A percentile compares a stretch with the other conserved stretches of the same genome.
These are phyloP conservation scores for Orobanche coerulescens DNA, from an alignment of 257 asterid genomes.

Conservation along the genomic window DNA sequence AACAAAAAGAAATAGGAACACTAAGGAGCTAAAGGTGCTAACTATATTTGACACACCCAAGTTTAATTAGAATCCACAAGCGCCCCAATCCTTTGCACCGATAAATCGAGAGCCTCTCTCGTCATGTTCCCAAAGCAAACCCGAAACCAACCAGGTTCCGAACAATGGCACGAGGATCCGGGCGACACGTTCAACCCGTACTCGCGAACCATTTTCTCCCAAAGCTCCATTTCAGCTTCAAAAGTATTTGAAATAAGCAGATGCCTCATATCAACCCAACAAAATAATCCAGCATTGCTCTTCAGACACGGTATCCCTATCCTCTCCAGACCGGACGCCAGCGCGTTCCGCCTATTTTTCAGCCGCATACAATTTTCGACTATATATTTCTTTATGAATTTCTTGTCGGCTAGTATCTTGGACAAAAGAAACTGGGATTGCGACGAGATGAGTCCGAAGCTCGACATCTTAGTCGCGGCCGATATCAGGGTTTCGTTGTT, in stretches of 20 bases:
- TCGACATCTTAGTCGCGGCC: constrained; percentile 37
- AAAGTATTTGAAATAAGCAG: constrained; percentile 4
- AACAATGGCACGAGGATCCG: constrained; percentile 35
- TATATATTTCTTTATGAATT: background rate
- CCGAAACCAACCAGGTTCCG: constrained; percentile 45
- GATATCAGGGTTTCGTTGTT: constrained; percentile 21
- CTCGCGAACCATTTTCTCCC: constrained; percentile 26
- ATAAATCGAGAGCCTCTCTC: constrained; percentile 11
- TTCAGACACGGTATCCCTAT: constrained; percentile 25
- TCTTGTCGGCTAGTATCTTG: constrained; percentile 22
- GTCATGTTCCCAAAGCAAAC: constrained; percentile 34
- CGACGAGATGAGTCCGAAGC: constrained; percentile 37
- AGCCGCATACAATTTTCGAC: constrained; percentile 21
- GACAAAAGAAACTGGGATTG: constrained; percentile 29
- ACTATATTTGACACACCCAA: background rate
- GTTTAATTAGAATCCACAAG: constrained; percentile 19
- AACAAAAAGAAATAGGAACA: no score
- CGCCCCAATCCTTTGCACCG: constrained; percentile 24
- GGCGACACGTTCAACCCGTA: constrained; percentile 33
- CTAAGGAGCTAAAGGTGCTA: no score
- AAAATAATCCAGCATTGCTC: constrained; percentile 34
- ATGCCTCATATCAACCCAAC: constrained; percentile 38
- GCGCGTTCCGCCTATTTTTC: constrained; percentile 16
- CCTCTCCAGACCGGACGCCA: constrained; percentile 19
- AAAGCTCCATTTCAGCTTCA: constrained; percentile 33